Percentiles rank a stretch among this genome's conserved stretches.
These are phyloP conservation scores for Salix viminalis DNA, from an alignment of 345 rosid species.

Conservation along the genomic window DNA sequence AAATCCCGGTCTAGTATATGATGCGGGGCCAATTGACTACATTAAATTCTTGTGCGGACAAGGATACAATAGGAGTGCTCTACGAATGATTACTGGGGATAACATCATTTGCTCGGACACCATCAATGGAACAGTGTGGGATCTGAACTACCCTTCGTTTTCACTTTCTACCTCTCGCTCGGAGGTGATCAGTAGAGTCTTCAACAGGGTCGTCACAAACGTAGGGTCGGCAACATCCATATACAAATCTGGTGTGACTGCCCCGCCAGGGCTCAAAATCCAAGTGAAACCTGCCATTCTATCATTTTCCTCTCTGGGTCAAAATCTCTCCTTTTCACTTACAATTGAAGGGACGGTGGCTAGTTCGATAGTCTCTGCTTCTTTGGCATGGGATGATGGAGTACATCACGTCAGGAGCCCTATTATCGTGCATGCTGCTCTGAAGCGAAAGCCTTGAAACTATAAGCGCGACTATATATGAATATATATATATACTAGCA, in stretches of 20 bases:
- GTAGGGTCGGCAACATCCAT: slow-evolving; percentile 25
- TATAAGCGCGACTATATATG: too few species aligned
- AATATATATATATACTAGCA: too few species aligned
- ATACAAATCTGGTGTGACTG: slow-evolving; percentile 18
- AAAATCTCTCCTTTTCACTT: slow-evolving; percentile 13
- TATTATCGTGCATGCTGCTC: slow-evolving; percentile 11
- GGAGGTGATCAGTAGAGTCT: not conserved
- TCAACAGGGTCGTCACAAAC: slow-evolving; percentile 29
- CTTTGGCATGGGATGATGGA: slow-evolving; percentile 40
- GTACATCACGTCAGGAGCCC: slow-evolving; percentile 32
- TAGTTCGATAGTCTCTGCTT: slow-evolving; percentile 13
- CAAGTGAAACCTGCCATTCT: slow-evolving; percentile 15
- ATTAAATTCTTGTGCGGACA: slow-evolving; percentile 40
- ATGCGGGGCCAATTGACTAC: slow-evolving; percentile 33
- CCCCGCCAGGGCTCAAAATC: slow-evolving; percentile 19
- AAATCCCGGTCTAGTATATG: slow-evolving; percentile 43
- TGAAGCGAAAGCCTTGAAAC: too few species aligned
- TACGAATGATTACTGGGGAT: slow-evolving; percentile 28
- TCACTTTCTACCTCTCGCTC: not conserved
- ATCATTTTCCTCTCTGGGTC: slow-evolving; percentile 17
- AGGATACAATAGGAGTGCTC: slow-evolving; percentile 20
- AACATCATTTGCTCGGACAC: slow-evolving; percentile 12
- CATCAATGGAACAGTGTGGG: slow-evolving; percentile 27
- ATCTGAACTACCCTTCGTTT: slow-evolving; percentile 41
- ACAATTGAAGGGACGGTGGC: slow-evolving; percentile 12